Evolutionary conservation across 495 filamentous ascomycete genomes (phyloP), one percentile per base, ranked within the genome.

Genomic region (Clohesyomyces aquaticus): DNA sequence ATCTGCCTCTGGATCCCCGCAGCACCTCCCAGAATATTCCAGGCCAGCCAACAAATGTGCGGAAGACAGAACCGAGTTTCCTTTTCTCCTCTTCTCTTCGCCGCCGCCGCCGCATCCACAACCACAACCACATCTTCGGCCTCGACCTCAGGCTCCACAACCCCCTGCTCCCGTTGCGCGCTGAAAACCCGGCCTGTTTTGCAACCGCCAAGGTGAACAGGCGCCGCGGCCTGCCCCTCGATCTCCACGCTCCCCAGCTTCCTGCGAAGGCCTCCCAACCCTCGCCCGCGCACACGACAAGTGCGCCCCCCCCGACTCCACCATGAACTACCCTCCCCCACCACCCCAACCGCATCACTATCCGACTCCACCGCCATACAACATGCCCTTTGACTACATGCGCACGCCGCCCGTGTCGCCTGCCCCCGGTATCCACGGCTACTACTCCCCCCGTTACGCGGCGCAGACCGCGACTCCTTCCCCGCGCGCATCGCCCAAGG

Each of bases 401-500:
- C 71, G 72, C 50, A 73, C 74, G 46, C 73, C 74, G 41, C 71
- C 71, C 9, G 69, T 75, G 56, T 74, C 75, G 52, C 72, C 72
- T 11, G 65, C 68, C 10, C 59, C 59, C 23, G 67, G 67, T 21
- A 51, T 64, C 41, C 58, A 71, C 51, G 59, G 59, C 41, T 75
- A 75, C 70, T 75, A 75, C 72, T 77, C 74, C 9, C 71, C 75
- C 18, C 67, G 74, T 23, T 68, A 76, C 55, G 66, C 62, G 12
- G 55, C 65, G 2, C 63, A 71, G 57, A 69, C 68, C 8, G 52
- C 75, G 59, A 72, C 73, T 51, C 72, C 72, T 4, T 73, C 71
- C 10, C 71, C 71, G 47, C 71, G 71, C 54, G 61, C 14, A 21
- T 72, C 71, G 14, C 66, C 74, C 49, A 71, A 74, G 55, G 65